Conservation (phyloP, 2,329 filamentous ascomycete species). For the Fusarium sambucinum region DNA sequence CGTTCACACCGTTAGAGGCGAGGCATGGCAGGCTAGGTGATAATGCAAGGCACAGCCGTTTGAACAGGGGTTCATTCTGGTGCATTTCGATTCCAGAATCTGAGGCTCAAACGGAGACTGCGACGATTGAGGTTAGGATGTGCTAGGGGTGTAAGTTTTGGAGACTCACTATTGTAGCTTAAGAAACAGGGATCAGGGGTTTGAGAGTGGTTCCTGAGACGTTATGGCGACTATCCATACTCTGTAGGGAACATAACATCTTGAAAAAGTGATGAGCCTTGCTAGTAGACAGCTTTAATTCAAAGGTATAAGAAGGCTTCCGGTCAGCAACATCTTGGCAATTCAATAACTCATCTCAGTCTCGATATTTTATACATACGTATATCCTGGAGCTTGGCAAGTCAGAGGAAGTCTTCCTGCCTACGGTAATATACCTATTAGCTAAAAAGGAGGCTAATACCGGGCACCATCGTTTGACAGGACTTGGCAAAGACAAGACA, state of each 20-base stretch:
- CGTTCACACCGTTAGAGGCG: slow-evolving; percentile 25
- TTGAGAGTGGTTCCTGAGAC: slow-evolving; percentile 26
- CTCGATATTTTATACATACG: not conserved
- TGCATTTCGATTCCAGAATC: slow-evolving; percentile 33
- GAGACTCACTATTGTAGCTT: not conserved
- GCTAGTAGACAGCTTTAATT: slow-evolving; percentile 17
- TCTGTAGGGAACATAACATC: not conserved
- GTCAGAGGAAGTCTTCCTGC: not conserved
- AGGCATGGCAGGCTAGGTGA: slow-evolving; percentile 8
- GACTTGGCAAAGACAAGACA: slow-evolving; percentile 23
- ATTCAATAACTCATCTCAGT: slow-evolving; percentile 1
- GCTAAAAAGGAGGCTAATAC: slow-evolving; percentile 20
- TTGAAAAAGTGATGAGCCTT: not conserved
- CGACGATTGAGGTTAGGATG: slow-evolving; percentile 41
- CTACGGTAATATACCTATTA: not conserved
- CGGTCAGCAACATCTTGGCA: slow-evolving; percentile 6
- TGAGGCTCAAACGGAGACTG: slow-evolving; percentile 47
- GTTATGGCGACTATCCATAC: slow-evolving; percentile 7
- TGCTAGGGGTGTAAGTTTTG: slow-evolving; percentile 34
- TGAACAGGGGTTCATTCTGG: slow-evolving; percentile 21
- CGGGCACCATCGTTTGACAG: slow-evolving; percentile 20
- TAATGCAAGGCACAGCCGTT: slow-evolving; percentile 9
- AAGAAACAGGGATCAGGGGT: slow-evolving; percentile 28
- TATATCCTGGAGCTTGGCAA: slow-evolving; percentile 4
- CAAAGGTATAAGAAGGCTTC: slow-evolving; percentile 2